Conservation (phyloP, 2,329 filamentous ascomycete species). For the Tolypocladium album region DNA sequence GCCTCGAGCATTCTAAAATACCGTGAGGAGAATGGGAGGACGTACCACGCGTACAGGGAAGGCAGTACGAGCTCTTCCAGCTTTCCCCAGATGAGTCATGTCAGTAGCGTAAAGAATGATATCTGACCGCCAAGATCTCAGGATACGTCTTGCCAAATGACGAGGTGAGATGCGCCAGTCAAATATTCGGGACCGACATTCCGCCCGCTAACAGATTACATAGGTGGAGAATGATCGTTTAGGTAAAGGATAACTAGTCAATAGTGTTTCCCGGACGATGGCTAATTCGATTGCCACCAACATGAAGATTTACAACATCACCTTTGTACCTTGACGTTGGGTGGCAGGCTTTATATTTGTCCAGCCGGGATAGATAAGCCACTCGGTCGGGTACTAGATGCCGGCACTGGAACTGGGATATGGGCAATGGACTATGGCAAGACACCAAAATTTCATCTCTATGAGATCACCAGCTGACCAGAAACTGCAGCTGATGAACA, state of each 20-base stretch:
- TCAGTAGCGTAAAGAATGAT: not conserved
- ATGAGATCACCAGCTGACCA: not conserved
- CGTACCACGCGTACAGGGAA: conserved; percentile 23
- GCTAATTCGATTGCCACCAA: not conserved
- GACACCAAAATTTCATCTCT: not conserved
- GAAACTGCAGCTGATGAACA: conserved; percentile 15
- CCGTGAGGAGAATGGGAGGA: conserved; percentile 26
- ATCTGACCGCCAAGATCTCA: conserved; percentile 1
- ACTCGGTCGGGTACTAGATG: conserved; percentile 26
- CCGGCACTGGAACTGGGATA: conserved; percentile 37
- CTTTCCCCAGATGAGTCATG: not conserved
- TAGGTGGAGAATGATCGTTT: conserved; percentile 20
- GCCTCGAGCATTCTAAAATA: conserved; percentile 23
- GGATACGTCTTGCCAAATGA: conserved; percentile 20
- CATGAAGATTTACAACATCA: conserved; percentile 23
- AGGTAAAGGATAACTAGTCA: conserved; percentile 8
- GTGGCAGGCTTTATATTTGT: conserved; percentile 15
- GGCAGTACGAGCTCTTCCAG: conserved; percentile 9
- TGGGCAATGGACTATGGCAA: conserved; percentile 34
- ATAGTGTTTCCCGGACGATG: not conserved
- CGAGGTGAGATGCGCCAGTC: conserved; percentile 7
- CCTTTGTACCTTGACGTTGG: conserved; percentile 20
- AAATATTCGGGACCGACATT: not conserved
- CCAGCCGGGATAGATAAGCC: conserved; percentile 13
- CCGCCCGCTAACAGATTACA: not conserved